phyloP scores from a whole-genome alignment of 352 stramenopile species.

The Phytopythium boreale region DNA sequence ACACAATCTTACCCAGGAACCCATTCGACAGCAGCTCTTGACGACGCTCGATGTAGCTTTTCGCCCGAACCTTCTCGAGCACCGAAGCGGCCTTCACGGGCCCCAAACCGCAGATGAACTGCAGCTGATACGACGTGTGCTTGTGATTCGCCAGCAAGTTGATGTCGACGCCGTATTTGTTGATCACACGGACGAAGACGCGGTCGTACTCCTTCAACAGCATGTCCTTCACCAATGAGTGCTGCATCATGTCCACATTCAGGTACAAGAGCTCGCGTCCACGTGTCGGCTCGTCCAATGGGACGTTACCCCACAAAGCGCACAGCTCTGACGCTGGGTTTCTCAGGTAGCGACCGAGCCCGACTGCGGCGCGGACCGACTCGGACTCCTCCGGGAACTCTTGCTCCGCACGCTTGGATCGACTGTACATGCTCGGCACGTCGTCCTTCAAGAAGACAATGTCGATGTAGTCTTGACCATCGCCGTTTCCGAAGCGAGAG shows the following conservation, averaged over 20 bases:
- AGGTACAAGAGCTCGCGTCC: conserved; percentile 82
- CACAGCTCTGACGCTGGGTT: conserved; percentile 84
- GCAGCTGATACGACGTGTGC: conserved; percentile 82
- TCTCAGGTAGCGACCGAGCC: conserved; percentile 75
- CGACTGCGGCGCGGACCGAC: conserved; percentile 71
- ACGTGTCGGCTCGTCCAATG: conserved; percentile 73
- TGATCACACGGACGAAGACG: conserved; percentile 81
- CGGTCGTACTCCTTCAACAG: conserved; percentile 84
- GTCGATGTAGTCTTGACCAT: conserved; percentile 83
- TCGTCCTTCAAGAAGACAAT: conserved; percentile 89
- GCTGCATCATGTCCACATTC: conserved; percentile 85
- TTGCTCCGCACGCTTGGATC: conserved; percentile 77
- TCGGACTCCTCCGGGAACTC: conserved; percentile 87
- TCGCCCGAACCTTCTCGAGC: conserved; percentile 81
- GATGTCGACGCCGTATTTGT: conserved; percentile 88
- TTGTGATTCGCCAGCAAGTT: conserved; percentile 89
- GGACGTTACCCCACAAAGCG: conserved; percentile 84
- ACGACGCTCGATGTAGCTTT: conserved; percentile 82
- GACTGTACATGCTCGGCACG: conserved; percentile 85
- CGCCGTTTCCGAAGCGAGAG: conserved; percentile 64
- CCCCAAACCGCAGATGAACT: conserved; percentile 85
- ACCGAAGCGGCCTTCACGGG: conserved; percentile 77
- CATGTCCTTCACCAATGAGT: conserved; percentile 83
- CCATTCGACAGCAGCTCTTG: conserved; percentile 86
- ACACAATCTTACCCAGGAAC: conserved; percentile 83